Evolutionary conservation across 805 yeast species (phyloP).

Genomic region (Grigorovia transvaalensis): DNA sequence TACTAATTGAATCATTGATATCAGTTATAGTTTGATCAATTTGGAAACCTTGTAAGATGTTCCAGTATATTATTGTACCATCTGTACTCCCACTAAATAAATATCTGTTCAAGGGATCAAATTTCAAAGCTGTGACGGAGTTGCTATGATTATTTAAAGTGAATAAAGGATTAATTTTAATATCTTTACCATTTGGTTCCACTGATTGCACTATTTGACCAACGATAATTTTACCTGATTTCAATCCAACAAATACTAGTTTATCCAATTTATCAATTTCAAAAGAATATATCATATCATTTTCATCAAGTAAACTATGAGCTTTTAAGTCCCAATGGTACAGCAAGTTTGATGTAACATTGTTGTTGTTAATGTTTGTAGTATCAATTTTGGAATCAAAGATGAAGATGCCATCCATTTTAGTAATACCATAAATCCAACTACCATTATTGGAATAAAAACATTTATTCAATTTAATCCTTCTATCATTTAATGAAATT

Average conservation of each 20-base stretch:
- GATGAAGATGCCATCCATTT: constrained; percentile 30
- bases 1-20: constrained; percentile 10
- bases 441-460: constrained; percentile 39
- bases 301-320: constrained; percentile 2
- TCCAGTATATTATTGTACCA: constrained; percentile 22
- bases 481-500: constrained; percentile 5
- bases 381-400: constrained; percentile 20
- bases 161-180: constrained; percentile 5
- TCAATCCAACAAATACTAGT: constrained; percentile 38
- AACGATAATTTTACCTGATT: constrained; percentile 35
- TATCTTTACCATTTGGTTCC: not conserved
- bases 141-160: constrained; percentile 40
- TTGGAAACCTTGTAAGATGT: constrained; percentile 8
- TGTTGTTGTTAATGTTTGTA: not conserved
- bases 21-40: constrained; percentile 11
- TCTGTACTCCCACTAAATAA: constrained; percentile 40
- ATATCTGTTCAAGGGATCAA: constrained; percentile 44
- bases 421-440: constrained; percentile 35
- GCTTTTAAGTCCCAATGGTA: not conserved
- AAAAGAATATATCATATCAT: constrained; percentile 22
- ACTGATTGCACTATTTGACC: constrained; percentile 6
- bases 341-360: not conserved
- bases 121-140: constrained; percentile 35
- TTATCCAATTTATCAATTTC: constrained; percentile 28
- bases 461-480: constrained; percentile 14